Base-by-base conservation (phyloP, 164 flowering plant genomes). In the Cinnamomum micranthum region DNA sequence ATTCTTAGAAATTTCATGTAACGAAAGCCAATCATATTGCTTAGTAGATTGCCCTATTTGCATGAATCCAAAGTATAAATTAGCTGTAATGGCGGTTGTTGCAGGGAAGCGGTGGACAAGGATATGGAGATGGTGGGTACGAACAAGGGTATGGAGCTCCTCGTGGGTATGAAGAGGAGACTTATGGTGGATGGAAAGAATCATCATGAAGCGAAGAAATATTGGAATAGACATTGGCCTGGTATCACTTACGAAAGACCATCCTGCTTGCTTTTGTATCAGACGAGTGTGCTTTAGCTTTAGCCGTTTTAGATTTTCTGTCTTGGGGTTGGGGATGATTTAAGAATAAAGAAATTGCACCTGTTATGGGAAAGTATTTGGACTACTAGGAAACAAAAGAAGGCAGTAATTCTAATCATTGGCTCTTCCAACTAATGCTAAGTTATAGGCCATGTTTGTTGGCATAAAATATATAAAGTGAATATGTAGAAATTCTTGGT, bases 181-280 rank as follows among this genome's bases (percentile, higher is more conserved):
- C 64, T 74, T 83, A 60, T 74, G 88, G 86, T 33, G 86, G 88
- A 71, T 86, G 88, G 90, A 86, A 82, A 71, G 76, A 81, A 70
- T 87, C 90, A 25, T 74, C 84, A 7, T 72, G 63, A 65, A 51
- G 11, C 33, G 35, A 52, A 24, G 28, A 28, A 47, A 25, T 19
- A 13, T 2, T 55, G 47, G 47, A 1, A 7, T 55, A 20, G 60
- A 55, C 20, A 55, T 14, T 55, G 60, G 60, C 6, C n/a, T 55
- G 60, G 60, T 55, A 55, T 55, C 6, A 55, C 20, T 20, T 20
- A 6, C 1, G 6, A 55, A 15, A 55, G 47, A 9, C 47, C n/a
- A 55, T 55, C 19, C 60, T 15, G 60, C 60, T 14, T 15, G 60
- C 60, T 14, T 15, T 14, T 55, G 60, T 15, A 3, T 15, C 17